Conservation (phyloP, 495 filamentous ascomycete genomes). For the Penicillium pancosmium region DNA sequence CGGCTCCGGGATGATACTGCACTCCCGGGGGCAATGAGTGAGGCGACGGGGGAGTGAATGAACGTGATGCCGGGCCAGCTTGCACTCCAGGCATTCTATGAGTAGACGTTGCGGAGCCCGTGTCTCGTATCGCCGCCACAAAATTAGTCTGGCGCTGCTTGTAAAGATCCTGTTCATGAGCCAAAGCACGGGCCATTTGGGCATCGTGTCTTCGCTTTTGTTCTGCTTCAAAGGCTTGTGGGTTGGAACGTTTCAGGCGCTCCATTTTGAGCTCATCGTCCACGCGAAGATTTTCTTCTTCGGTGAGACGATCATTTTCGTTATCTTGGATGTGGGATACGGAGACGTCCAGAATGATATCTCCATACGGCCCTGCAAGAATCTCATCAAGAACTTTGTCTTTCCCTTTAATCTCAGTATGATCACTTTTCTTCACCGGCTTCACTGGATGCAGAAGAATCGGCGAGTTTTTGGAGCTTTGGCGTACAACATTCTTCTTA, state of each 20-base stretch:
- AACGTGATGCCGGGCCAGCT: no score
- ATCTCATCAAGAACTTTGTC: conserved; percentile 77
- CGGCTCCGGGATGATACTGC: no score
- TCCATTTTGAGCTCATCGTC: conserved; percentile 46
- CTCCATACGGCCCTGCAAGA: conserved; percentile 36
- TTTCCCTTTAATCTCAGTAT: conserved; percentile 57
- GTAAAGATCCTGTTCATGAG: not conserved
- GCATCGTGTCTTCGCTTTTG: conserved; percentile 3
- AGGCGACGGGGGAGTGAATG: no score
- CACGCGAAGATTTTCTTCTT: conserved; percentile 55
- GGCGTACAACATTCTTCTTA: conserved; percentile 69
- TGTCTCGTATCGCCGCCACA: not conserved
- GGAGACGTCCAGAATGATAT: conserved; percentile 54
- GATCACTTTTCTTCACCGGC: conserved; percentile 51
- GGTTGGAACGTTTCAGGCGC: conserved; percentile 49
- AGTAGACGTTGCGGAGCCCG: no score
- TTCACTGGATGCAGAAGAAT: conserved; percentile 63
- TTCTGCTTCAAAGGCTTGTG: conserved; percentile 31
- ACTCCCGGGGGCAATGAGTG: no score
- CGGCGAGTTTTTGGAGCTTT: conserved; percentile 47
- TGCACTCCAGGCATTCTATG: no score
- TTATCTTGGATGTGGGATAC: conserved; percentile 62
- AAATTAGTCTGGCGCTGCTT: not conserved
- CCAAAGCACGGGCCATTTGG: not conserved
- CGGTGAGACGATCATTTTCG: conserved; percentile 57